A percentile compares a stretch with the other conserved stretches of the same genome.
Evolutionary conservation across 1,284 basidiomycete genomes (phyloP).

Genomic region (Ustilago trichophora): DNA sequence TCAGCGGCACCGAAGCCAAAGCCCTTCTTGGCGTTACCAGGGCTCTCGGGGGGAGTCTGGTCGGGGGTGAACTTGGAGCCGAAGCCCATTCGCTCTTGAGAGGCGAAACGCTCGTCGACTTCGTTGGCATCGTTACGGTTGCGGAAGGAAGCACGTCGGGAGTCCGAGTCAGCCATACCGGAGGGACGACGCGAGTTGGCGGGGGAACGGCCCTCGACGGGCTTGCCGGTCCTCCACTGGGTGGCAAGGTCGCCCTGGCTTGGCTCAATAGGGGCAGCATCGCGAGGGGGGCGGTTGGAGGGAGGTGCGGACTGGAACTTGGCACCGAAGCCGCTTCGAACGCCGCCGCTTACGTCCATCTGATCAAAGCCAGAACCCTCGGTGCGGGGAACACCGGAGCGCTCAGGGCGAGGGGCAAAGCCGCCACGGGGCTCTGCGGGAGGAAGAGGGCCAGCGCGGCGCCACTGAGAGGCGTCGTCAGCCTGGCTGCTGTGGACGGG

Average conservation of each 20-base stretch:
- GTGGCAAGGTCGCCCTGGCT: slow-evolving; percentile 56
- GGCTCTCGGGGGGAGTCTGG: slow-evolving; percentile 56
- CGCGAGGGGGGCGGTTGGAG: slow-evolving; percentile 42
- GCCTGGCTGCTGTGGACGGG: slow-evolving; percentile 65
- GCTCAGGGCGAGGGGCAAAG: slow-evolving; percentile 42
- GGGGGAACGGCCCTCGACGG: slow-evolving; percentile 43
- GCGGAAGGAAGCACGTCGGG: slow-evolving; percentile 31
- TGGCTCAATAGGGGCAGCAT: slow-evolving; percentile 50
- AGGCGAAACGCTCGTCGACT: slow-evolving; percentile 53
- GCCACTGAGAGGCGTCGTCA: slow-evolving; percentile 75
- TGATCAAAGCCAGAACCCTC: slow-evolving; percentile 58
- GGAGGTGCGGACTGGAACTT: slow-evolving; percentile 51
- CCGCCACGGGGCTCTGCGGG: slow-evolving; percentile 45
- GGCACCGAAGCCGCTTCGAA: slow-evolving; percentile 62
- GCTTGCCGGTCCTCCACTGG: slow-evolving; percentile 65
- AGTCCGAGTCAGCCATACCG: slow-evolving; percentile 31
- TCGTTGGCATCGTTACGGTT: slow-evolving; percentile 51
- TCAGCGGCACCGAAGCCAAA: slow-evolving; percentile 54
- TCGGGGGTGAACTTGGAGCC: slow-evolving; percentile 57
- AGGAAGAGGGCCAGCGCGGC: slow-evolving; percentile 82
- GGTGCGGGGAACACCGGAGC: slow-evolving; percentile 34
- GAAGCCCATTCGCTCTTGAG: slow-evolving; percentile 62
- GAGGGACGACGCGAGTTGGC: slow-evolving; percentile 41
- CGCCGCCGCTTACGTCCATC: slow-evolving; percentile 60
- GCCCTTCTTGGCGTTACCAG: slow-evolving; percentile 42